Percentiles rank a stretch among this genome's conserved stretches.
These are phyloP conservation scores for Eucalyptus cloeziana DNA, from an alignment of 345 rosid genomes.

Conservation along the genomic window DNA sequence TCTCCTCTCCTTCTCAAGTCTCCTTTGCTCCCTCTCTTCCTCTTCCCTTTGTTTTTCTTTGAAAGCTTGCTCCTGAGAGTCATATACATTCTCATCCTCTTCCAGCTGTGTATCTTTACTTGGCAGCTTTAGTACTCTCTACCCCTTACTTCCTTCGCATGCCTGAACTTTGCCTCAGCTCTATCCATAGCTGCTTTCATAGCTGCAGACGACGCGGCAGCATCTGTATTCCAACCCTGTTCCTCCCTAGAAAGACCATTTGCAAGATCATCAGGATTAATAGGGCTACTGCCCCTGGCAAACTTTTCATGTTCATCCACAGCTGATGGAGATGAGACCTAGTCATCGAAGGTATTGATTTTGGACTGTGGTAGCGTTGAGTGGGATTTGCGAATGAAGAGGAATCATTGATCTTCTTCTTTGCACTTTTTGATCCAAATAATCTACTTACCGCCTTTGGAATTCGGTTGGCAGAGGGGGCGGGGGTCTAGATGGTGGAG, in stretches of 20 bases:
- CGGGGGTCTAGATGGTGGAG: slow-evolving; percentile 41
- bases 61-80: slow-evolving; percentile 11
- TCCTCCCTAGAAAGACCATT: slow-evolving; percentile 15
- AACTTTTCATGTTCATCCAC: slow-evolving; percentile 22
- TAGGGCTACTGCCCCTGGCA: slow-evolving; percentile 2
- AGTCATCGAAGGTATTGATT: background rate
- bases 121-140: slow-evolving; percentile 13
- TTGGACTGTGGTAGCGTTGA: background rate
- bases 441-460: background rate
- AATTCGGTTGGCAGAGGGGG: slow-evolving; percentile 20
- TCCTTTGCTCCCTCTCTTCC: slow-evolving; percentile 30
- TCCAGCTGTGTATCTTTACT: slow-evolving; percentile 12
- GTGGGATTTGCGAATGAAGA: background rate
- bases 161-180: slow-evolving; percentile 33
- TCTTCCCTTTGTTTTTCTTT: slow-evolving; percentile 22
- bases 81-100: slow-evolving; percentile 12
- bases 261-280: slow-evolving; percentile 5
- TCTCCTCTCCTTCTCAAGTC: slow-evolving; percentile 10
- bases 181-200: slow-evolving; percentile 44
- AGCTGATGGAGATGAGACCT: slow-evolving; percentile 4
- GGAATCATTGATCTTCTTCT: slow-evolving; percentile 2
- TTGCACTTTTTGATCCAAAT: background rate
- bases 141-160: slow-evolving; percentile 19
- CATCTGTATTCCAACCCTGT: slow-evolving; percentile 11
- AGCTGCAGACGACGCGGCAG: slow-evolving; percentile 27